Evolutionary conservation across 2,329 filamentous ascomycete genomes (phyloP).

Genomic region (Scorias spongiosa): DNA sequence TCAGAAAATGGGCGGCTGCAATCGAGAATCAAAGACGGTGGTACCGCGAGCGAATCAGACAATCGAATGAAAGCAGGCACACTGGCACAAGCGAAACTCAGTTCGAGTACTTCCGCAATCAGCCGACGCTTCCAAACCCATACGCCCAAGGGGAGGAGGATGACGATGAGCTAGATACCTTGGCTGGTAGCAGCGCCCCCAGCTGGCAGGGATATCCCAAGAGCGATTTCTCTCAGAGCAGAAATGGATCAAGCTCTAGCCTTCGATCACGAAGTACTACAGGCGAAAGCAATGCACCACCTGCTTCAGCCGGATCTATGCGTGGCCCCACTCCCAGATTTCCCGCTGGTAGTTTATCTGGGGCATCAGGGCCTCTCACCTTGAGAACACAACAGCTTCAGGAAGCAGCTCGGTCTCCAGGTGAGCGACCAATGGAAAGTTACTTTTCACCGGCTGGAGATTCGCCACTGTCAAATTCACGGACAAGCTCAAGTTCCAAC

Average conservation of each 20-base stretch:
- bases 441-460: constrained; percentile 87
- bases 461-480: constrained; percentile 59
- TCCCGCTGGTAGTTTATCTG: constrained; percentile 40
- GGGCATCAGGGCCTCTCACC: constrained; percentile 42
- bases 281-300: constrained; percentile 1
- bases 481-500: constrained; percentile 54
- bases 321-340: constrained; percentile 56
- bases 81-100: constrained; percentile 45
- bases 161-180: constrained; percentile 34
- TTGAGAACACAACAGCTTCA: constrained; percentile 49
- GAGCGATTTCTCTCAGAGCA: constrained; percentile 40
- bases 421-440: constrained; percentile 53
- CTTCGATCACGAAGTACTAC: constrained; percentile 64
- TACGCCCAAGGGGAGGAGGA: constrained; percentile 51
- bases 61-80: constrained; percentile 12
- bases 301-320: constrained; percentile 12
- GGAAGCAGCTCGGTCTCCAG: constrained; percentile 40
- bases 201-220: constrained; percentile 16
- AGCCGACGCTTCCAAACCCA: constrained; percentile 59
- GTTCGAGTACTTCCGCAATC: constrained; percentile 64
- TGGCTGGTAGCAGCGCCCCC: constrained; percentile 11
- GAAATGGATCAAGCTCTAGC: constrained; percentile 60
- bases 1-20: constrained; percentile 80
- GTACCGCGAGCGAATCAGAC: constrained; percentile 37
- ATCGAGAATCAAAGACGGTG: constrained; percentile 58